Evolutionary conservation across 2,329 filamentous ascomycete species (phyloP), one percentile per base, ranked within the genome.

Genomic region (Ciborinia camelliae): DNA sequence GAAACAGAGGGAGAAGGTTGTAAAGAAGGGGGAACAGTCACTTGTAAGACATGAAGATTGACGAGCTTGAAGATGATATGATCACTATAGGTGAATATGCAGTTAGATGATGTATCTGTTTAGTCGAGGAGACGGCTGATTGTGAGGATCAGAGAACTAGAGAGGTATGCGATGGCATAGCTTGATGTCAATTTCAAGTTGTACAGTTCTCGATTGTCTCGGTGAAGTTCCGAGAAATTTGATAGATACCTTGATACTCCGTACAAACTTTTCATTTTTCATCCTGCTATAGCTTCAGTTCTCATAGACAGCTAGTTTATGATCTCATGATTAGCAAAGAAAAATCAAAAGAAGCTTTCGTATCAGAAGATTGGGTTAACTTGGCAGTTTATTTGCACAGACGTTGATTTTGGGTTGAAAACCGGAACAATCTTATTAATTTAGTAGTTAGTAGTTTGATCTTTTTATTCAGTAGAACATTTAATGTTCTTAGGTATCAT

Each of bases 321-420:
- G n/a, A n/a, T n/a, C n/a, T n/a, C n/a, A 58, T 47, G 15, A 47
- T 58, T 30, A 62, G 18, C 26, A 61, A n/a, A 8, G 32, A 12
- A 28, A 50, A 37, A n/a, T 39, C 18, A 28, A 55, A 28, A 51
- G 45, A 61, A 61, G 32, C 47, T 50, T 50, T 62, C 32, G 58
- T 61, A 61, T 62, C 59, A 62, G 32, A 60, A 51, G 41, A 37
- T 39, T 52, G 58, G 12, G 32, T 23, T 23, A 23, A 5, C 55
- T 47, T 26, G 35, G 43, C 26, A 52, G 30, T 43, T 45, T 12
- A 59, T 61, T 67, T 68, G 67, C 70, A 71, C 71, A 68, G 71
- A 72, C 70, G 70, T 71, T 69, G 67, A 67, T 45, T 68, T 72
- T 68, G 66, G 68, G 65, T 71, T 69, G 64, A 57, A 54, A 66